Evolutionary conservation across 768 basidiomycete species (phyloP).

Genomic region (Naganishia vishniacii): DNA sequence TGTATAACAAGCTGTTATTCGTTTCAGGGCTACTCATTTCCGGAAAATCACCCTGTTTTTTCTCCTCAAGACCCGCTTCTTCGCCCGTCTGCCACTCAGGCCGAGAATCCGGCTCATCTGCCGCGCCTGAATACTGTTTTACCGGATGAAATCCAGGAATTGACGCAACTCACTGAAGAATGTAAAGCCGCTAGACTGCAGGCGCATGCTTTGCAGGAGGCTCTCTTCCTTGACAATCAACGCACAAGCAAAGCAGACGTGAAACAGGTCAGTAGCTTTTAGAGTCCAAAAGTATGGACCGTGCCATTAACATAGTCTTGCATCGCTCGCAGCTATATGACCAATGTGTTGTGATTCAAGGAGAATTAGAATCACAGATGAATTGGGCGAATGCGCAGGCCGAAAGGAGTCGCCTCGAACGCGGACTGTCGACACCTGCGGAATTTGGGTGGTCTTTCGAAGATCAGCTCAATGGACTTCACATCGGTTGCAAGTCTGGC

Average conservation of each 20-base stretch:
- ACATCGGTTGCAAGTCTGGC: not conserved
- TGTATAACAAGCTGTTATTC: not conserved
- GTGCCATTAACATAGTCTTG: not conserved
- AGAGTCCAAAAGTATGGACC: too few relatives aligned
- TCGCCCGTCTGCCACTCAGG: constrained; percentile 29
- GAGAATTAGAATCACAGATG: constrained; percentile 78
- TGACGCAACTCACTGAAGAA: constrained; percentile 73
- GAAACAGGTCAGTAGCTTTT: constrained; percentile 58
- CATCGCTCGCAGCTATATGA: constrained; percentile 60
- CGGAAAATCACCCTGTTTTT: constrained; percentile 38
- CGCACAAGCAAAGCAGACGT: constrained; percentile 61
- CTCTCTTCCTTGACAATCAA: constrained; percentile 64
- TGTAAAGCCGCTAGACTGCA: constrained; percentile 79
- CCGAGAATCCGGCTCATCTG: constrained; percentile 19
- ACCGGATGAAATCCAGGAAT: constrained; percentile 70
- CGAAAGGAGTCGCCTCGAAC: constrained; percentile 39
- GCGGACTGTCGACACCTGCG: constrained; percentile 11
- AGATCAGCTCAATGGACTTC: constrained; percentile 16
- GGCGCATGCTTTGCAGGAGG: constrained; percentile 65
- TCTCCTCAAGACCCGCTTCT: constrained; percentile 64
- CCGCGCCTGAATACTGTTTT: constrained; percentile 51
- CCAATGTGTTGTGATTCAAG: constrained; percentile 75
- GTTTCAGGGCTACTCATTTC: constrained; percentile 41
- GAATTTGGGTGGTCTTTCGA: constrained; percentile 8
- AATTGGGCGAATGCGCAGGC: constrained; percentile 76